Conservation (phyloP, 106 monocot genomes). For the Allium sativum region DNA sequence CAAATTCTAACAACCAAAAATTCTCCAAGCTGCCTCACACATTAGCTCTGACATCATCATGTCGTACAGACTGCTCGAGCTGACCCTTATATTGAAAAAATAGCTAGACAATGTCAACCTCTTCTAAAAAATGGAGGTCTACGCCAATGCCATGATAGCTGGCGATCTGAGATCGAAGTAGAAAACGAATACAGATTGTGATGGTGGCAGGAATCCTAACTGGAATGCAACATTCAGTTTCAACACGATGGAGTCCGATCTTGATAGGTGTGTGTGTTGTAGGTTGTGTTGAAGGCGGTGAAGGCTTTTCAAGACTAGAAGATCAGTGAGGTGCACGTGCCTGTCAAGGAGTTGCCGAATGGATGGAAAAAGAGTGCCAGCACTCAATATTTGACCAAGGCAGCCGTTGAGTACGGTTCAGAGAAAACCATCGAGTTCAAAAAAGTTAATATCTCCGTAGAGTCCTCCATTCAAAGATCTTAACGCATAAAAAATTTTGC, state of each 20-base stretch:
- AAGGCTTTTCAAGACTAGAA: constrained; percentile 61
- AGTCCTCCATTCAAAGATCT: no score
- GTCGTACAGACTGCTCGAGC: constrained; percentile 43
- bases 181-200: constrained; percentile 37
- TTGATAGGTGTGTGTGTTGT: constrained; percentile 20
- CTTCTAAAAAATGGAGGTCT: constrained; percentile 67
- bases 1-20: no score
- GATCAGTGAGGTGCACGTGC: constrained; percentile 71
- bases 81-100: constrained; percentile 71
- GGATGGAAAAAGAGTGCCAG: not conserved
- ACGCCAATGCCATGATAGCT: constrained; percentile 55
- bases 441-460: no score
- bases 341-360: constrained; percentile 45
- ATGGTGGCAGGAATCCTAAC: constrained; percentile 46
- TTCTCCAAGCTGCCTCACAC: no score
- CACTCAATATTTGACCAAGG: no score
- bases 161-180: constrained; percentile 36
- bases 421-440: no score
- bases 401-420: no score
- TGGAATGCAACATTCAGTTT: constrained; percentile 65
- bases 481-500: no score
- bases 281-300: constrained; percentile 43
- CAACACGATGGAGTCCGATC: constrained; percentile 24
- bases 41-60: no score
- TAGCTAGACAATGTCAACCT: constrained; percentile 66